Evolutionary conservation across 2,329 filamentous ascomycete genomes (phyloP), one percentile per base, ranked within the genome.

Genomic region (Dactylellina parvicollis): DNA sequence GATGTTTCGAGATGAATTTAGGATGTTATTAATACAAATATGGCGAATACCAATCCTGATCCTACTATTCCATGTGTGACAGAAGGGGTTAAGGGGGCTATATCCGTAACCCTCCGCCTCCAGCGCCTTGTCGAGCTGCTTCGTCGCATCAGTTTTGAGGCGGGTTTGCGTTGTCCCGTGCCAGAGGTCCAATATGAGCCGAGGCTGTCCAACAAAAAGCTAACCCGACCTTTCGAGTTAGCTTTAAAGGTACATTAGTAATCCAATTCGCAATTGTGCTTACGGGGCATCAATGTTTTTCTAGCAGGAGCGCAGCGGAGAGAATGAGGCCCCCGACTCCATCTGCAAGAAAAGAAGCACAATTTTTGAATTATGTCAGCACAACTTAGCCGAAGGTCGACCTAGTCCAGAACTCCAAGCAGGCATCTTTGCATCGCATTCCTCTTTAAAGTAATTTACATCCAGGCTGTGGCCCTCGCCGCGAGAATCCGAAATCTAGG

Each of bases 351-450:
- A 30, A 49, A 12, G 22, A 46, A 46, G n/a, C n/a, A 7, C 3
- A 49, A 10, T 24, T 38, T 34, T 52, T 44, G 44, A 52, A 42
- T 72, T 72, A 72, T 72, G 67, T 72, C 67, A 72, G 67, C 67
- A 55, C 46, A 59, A 24, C 32, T 59, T 60, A 55, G 26, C 46
- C 44, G 38, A 64, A n/a, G 36, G 28, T 50, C 34, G 46, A 36
- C 18, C 49, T 70, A 26, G 18, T 30, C 47, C 32, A 59, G 36
- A 36, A 22, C 32, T 44, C 44, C 55, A 14, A 47, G 38, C 34
- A 44, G 36, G 47, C 57, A 42, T 47, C 54, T 40, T 47, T 50
- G 40, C 36, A 26, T 38, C 54, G 32, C 40, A 40, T 50, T 42
- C 50, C 32, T 42, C 61, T 50, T 16, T 16, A 14, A 34, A 24